These are phyloP conservation scores for Sporothrix dimorphospora DNA, from an alignment of 2,329 filamentous ascomycete genomes.

Conservation along the genomic window DNA sequence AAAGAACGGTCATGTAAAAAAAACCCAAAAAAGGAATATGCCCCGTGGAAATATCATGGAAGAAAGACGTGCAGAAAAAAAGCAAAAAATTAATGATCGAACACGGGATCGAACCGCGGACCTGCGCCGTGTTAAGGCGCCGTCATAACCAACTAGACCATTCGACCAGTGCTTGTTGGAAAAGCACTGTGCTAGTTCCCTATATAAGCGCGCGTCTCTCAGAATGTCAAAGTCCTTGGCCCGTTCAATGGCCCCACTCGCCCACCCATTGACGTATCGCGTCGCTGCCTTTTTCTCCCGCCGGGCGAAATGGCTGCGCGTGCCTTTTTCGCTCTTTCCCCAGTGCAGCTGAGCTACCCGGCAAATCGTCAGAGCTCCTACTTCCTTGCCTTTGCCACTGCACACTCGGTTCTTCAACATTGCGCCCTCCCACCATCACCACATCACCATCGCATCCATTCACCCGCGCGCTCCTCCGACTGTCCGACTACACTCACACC, in stretches of 20 bases:
- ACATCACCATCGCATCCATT: not conserved
- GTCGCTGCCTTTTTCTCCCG: conserved; percentile 25
- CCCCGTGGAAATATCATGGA: not conserved
- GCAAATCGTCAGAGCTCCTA: conserved; percentile 12
- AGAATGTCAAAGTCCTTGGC: not conserved
- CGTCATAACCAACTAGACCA: conserved; percentile 33
- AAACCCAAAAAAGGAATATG: not conserved
- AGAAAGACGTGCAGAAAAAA: not conserved
- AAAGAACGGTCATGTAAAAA: not conserved
- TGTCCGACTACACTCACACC: not conserved
- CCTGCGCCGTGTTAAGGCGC: conserved; percentile 32
- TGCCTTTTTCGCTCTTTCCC: conserved; percentile 15
- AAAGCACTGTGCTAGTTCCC: fast-evolving
- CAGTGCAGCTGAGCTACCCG: not conserved
- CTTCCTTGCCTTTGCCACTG: conserved; percentile 1
- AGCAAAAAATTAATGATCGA: conserved; percentile 27
- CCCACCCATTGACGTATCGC: conserved; percentile 29
- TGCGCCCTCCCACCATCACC: not conserved
- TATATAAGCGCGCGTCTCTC: not conserved
- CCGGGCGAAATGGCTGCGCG: not conserved
- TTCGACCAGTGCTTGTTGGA: conserved; percentile 20
- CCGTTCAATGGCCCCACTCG: not conserved
- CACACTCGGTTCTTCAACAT: not conserved
- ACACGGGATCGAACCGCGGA: conserved; percentile 31
- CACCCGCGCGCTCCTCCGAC: not conserved